Percentiles rank a stretch among this genome's conserved stretches.
phyloP scores from a whole-genome alignment of 139 green algal genomes.

The Coelastrella sp. region DNA sequence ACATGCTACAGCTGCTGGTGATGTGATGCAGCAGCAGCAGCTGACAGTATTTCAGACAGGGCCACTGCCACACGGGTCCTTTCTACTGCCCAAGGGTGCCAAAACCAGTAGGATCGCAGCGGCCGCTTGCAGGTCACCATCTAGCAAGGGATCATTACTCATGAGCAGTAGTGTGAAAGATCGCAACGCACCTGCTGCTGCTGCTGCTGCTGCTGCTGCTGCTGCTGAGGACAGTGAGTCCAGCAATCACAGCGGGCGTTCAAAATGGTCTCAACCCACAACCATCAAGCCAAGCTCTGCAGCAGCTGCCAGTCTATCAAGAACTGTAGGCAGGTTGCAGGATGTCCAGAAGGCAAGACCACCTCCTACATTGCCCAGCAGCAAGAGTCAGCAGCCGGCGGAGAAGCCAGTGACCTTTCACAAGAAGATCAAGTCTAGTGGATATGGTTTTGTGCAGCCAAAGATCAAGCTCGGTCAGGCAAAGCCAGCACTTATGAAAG shows the following conservation, averaged over 20 bases:
- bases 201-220: no score
- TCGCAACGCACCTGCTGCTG: no score
- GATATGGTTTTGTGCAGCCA: conserved; percentile 63
- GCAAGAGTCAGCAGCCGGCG: background rate
- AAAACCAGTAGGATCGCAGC: background rate
- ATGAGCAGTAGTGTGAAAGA: no score
- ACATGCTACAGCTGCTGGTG: background rate
- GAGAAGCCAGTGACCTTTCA: conserved; percentile 68
- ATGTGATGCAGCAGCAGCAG: background rate
- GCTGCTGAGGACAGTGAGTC: no score
- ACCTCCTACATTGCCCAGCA: no score
- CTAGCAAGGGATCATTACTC: no score
- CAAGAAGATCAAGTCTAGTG: conserved; percentile 63
- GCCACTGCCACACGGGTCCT: background rate
- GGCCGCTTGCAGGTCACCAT: no score
- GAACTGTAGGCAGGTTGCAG: no score
- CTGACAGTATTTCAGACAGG: conserved; percentile 28
- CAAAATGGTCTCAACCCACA: background rate
- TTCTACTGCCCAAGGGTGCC: background rate
- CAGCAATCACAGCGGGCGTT: background rate
- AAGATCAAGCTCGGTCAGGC: conserved; percentile 38
- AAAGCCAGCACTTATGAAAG: conserved; percentile 48
- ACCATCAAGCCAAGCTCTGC: background rate
- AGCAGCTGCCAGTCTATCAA: background rate
- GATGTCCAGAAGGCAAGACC: background rate